phyloP scores from a whole-genome alignment of 1,284 basidiomycete genomes.

The Tranzscheliella williamsii region DNA sequence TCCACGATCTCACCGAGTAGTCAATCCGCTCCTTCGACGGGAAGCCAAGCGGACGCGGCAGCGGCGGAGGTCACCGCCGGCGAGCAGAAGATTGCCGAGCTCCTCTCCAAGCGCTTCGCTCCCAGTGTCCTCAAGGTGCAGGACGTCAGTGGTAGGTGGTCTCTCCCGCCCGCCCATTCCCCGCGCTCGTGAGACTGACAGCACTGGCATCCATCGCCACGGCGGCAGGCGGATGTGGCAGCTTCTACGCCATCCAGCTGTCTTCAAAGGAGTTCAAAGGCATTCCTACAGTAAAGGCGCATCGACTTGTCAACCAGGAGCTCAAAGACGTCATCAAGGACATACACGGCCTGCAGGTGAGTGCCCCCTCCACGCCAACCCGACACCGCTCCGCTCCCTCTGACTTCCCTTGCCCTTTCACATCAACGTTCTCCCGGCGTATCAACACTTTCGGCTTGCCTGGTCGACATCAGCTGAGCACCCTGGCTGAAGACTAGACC shows the following conservation, averaged over 20 bases:
- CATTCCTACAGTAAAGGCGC: conserved; percentile 86
- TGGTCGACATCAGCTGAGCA: too few relatives aligned
- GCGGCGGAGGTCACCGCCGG: conserved; percentile 14
- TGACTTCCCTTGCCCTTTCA: too few relatives aligned
- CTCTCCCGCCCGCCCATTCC: background rate
- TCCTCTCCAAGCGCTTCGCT: conserved; percentile 73
- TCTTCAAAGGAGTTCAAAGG: conserved; percentile 83
- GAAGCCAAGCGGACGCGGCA: background rate
- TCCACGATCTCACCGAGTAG: background rate
- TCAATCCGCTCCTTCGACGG: background rate
- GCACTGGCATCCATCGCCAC: conserved; percentile 51
- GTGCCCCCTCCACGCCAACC: too few relatives aligned
- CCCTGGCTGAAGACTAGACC: too few relatives aligned
- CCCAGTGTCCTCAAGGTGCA: conserved; percentile 64
- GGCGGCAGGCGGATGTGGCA: conserved; percentile 76
- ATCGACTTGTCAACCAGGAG: conserved; percentile 83
- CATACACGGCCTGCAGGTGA: conserved; percentile 92
- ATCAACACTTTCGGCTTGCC: too few relatives aligned
- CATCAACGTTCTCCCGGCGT: too few relatives aligned
- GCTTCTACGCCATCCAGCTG: conserved; percentile 92
- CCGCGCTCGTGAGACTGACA: background rate
- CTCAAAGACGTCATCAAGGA: conserved; percentile 86
- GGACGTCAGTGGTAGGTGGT: conserved; percentile 62
- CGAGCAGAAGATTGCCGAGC: conserved; percentile 68
- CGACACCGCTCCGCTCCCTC: too few relatives aligned